phyloP scores from a whole-genome alignment of 1,139 yeast genomes.

The Diutina mesorugosa region DNA sequence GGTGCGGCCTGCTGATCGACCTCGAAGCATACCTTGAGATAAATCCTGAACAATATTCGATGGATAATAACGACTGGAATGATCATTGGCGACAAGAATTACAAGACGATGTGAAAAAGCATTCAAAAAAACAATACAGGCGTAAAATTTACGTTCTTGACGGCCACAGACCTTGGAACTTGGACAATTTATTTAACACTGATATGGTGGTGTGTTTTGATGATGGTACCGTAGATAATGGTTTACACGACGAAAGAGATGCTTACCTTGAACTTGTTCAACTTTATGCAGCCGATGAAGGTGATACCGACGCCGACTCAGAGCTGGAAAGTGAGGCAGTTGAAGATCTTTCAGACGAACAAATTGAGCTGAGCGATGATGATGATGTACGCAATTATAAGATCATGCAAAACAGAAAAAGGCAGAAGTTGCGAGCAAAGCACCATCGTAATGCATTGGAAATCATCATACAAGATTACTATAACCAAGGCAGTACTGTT shows the following conservation, averaged over 20 bases:
- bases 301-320: slow-evolving; percentile 16
- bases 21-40: slow-evolving; percentile 67
- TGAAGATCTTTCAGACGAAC: slow-evolving; percentile 11
- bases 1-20: slow-evolving; percentile 95
- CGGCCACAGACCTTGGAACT: slow-evolving; percentile 92
- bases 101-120: slow-evolving; percentile 2
- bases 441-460: slow-evolving; percentile 36
- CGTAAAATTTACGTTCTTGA: slow-evolving; percentile 70
- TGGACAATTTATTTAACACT: slow-evolving; percentile 84
- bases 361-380: slow-evolving; percentile 19
- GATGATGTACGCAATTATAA: slow-evolving; percentile 18
- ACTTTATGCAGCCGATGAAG: slow-evolving; percentile 17
- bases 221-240: slow-evolving; percentile 63
- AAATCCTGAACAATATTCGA: slow-evolving; percentile 32
- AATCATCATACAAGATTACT: slow-evolving; percentile 47
- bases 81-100: slow-evolving; percentile 6
- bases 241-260: slow-evolving; percentile 33
- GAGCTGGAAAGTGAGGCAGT: slow-evolving; percentile 17
- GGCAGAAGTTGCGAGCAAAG: slow-evolving; percentile 16
- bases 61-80: slow-evolving; percentile 4
- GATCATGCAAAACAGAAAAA: slow-evolving; percentile 12
- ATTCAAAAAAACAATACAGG: slow-evolving; percentile 11
- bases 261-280: slow-evolving; percentile 26
- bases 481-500: slow-evolving; percentile 71
- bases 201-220: slow-evolving; percentile 74